Evolutionary conservation across 148 eudicot genomes (phyloP), one percentile per base, ranked within the genome.

Genomic region (Silene conica): DNA sequence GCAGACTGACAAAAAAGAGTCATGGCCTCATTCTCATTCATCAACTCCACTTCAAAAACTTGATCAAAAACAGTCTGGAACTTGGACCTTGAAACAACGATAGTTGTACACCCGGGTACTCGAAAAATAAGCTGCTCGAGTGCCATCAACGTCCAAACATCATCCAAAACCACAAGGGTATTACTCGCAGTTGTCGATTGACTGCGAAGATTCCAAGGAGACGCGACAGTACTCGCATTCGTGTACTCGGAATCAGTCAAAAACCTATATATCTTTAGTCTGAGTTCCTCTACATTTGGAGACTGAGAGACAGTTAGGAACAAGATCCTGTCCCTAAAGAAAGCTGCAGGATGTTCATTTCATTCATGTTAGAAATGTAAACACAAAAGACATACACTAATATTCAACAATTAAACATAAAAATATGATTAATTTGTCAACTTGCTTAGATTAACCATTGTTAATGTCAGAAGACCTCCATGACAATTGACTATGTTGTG

Each of bases 301-400:
- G 97, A 92, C 66, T 90, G 96, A 52, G 97, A 92, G 23, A 92
- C 93, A 15, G 88, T 88, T 43, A 90, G 70, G 82, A 87, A 88
- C 73, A 84, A 79, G 8, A 92, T 81, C 73, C 80, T 76, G 87
- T 83, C 74, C 18, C 78, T 82, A 74, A 88, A 92, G 79, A 84
- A 77, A 78, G 85, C 97, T 92, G 89, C 57, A 70, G 70, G 23
- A 63, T 26, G 45, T 50, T 48, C 20, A 70, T 58, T 48, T 20
- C 21, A 28, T 23, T 22, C 5, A 59, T 23, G 61, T 74, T 69
- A 74, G 73, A 71, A 14, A 54, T 20, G 34, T 57, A 12, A 5
- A 45, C 12, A 28, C 12, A 28, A 77, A 57, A 67, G 43, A 20
- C 67, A 77, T 38, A 31, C n/a, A 70, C 69, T 23, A 60, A 69